Evolutionary conservation across 2,329 filamentous ascomycete species (phyloP).

Genomic region (Fusarium sp.): DNA sequence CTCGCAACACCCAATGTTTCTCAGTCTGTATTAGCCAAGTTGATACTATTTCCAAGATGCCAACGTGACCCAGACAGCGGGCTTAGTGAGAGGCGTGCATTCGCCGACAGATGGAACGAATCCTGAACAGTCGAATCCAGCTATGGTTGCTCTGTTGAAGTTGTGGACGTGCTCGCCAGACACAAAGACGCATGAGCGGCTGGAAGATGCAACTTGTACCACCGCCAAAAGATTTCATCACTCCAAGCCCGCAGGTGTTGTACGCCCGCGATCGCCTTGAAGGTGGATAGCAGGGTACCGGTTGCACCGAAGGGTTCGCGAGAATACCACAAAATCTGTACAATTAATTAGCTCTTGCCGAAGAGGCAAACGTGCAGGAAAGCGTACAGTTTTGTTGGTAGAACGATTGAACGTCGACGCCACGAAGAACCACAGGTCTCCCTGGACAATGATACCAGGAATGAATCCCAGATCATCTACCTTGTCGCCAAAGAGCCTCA

Average conservation of each 20-base stretch:
- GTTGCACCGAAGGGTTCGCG: rapidly evolving
- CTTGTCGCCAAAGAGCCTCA: too few relatives aligned
- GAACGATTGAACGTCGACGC: too few relatives aligned
- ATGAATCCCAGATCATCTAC: too few relatives aligned
- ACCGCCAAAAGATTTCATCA: background rate
- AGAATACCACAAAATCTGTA: background rate
- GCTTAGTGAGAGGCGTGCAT: background rate
- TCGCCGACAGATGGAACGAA: background rate
- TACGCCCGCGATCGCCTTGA: background rate
- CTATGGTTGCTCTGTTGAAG: background rate
- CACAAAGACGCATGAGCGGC: background rate
- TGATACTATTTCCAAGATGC: background rate
- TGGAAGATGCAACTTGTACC: background rate
- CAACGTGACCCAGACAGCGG: too few relatives aligned
- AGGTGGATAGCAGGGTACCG: rapidly evolving
- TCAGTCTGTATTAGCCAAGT: background rate
- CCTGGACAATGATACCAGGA: rapidly evolving
- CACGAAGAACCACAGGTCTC: too few relatives aligned
- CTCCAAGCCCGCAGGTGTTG: background rate
- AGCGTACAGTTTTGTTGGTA: too few relatives aligned
- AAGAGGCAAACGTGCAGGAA: too few relatives aligned
- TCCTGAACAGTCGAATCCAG: background rate
- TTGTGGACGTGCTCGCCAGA: rapidly evolving
- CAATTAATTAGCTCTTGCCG: rapidly evolving
- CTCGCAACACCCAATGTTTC: too few relatives aligned